Percentiles rank a stretch among this genome's conserved stretches.
Conservation (phyloP, 345 rosid genomes). For the Fremontodendron californicum region DNA sequence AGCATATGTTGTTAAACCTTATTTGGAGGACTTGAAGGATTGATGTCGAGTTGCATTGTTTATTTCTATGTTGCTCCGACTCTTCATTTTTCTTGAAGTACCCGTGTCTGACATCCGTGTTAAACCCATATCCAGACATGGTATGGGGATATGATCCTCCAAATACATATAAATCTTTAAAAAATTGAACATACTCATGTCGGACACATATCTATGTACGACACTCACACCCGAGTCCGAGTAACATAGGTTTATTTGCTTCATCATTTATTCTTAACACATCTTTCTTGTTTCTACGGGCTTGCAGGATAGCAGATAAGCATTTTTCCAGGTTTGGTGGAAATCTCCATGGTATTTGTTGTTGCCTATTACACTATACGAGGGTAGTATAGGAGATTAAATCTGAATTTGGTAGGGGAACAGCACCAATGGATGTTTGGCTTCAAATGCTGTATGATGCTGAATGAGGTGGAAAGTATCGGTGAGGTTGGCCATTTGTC, state of each 20-base stretch:
- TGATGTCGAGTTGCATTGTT: not conserved
- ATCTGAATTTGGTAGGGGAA: not conserved
- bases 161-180: too few species aligned
- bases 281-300: not conserved
- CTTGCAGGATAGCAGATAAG: conserved; percentile 10
- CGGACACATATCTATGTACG: too few species aligned
- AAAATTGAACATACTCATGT: too few species aligned
- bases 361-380: not conserved
- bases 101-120: too few species aligned
- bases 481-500: not conserved
- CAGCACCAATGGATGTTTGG: not conserved
- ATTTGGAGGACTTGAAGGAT: not conserved
- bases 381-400: not conserved
- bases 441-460: not conserved
- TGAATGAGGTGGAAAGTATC: not conserved
- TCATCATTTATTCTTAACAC: not conserved
- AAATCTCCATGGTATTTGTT: not conserved
- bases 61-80: too few species aligned
- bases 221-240: too few species aligned
- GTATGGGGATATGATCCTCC: too few species aligned
- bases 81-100: too few species aligned
- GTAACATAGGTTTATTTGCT: too few species aligned
- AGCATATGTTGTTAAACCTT: not conserved
- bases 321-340: not conserved
- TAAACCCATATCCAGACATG: too few species aligned